Conservation (phyloP, 495 filamentous ascomycete species). For the Penicillium soppii region DNA sequence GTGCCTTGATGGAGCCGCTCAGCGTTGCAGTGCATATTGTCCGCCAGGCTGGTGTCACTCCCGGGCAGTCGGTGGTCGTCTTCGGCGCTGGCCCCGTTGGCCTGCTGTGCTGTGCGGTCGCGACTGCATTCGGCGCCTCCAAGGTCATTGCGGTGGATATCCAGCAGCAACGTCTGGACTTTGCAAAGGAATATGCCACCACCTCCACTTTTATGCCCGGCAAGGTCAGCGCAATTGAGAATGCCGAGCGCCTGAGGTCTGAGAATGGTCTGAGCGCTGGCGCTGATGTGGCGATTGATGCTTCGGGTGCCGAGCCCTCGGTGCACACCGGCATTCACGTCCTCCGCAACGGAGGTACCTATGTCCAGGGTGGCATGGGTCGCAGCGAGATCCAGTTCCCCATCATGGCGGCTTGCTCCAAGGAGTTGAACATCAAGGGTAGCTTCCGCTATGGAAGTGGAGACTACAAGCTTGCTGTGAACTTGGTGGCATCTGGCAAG, state of each 20-base stretch:
- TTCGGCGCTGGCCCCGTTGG: slow-evolving; percentile 58
- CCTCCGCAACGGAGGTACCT: slow-evolving; percentile 53
- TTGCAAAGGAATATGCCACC: slow-evolving; percentile 50
- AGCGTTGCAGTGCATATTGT: slow-evolving; percentile 56
- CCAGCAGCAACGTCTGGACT: slow-evolving; percentile 47
- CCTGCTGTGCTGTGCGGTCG: slow-evolving; percentile 52
- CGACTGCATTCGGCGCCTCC: slow-evolving; percentile 51
- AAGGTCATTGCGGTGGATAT: slow-evolving; percentile 58
- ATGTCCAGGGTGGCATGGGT: slow-evolving; percentile 62
- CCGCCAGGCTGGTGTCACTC: slow-evolving; percentile 43
- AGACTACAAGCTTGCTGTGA: slow-evolving; percentile 55
- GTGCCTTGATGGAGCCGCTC: slow-evolving; percentile 55
- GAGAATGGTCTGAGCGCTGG: slow-evolving; percentile 47
- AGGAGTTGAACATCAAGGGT: slow-evolving; percentile 53
- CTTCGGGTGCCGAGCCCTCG: slow-evolving; percentile 53
- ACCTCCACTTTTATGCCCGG: slow-evolving; percentile 43
- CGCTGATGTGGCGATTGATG: slow-evolving; percentile 58
- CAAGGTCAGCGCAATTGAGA: slow-evolving; percentile 34
- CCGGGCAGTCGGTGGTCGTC: slow-evolving; percentile 51
- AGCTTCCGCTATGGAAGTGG: slow-evolving; percentile 56
- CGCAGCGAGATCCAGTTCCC: slow-evolving; percentile 55
- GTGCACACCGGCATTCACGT: slow-evolving; percentile 55
- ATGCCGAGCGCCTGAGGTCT: slow-evolving; percentile 40
- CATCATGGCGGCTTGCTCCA: slow-evolving; percentile 55
- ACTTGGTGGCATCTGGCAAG: slow-evolving; percentile 50